These are phyloP conservation scores for Setaria viridis DNA, from an alignment of 202 grass and related monocot genomes.

Conservation along the genomic window DNA sequence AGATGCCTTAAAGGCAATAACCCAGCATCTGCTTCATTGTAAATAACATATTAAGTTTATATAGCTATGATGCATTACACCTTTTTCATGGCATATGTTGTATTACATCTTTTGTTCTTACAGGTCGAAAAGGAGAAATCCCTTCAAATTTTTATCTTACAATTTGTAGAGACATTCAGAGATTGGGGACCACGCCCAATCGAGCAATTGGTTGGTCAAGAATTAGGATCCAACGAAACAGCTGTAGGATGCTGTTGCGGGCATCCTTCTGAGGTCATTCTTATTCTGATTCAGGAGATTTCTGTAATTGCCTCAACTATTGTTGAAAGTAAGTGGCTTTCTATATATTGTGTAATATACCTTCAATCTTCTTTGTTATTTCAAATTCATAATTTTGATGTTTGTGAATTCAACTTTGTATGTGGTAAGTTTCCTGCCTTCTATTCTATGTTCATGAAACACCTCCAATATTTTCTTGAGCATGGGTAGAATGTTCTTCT, in stretches of 20 bases:
- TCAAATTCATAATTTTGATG: slow-evolving; percentile 1
- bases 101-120: slow-evolving; percentile 50
- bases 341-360: slow-evolving; percentile 13
- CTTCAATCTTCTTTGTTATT: neutral
- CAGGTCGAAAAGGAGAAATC: slow-evolving; percentile 88
- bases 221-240: slow-evolving; percentile 65
- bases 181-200: slow-evolving; percentile 69
- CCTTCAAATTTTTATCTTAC: slow-evolving; percentile 72
- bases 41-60: neutral
- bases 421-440: neutral
- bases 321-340: slow-evolving; percentile 69
- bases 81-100: neutral
- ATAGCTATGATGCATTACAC: neutral
- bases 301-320: slow-evolving; percentile 71
- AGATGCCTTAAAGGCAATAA: neutral
- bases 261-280: slow-evolving; percentile 87
- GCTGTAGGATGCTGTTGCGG: slow-evolving; percentile 76
- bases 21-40: neutral
- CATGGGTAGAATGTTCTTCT: neutral
- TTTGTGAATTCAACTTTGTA: slow-evolving; percentile 30
- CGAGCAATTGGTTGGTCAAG: slow-evolving; percentile 48
- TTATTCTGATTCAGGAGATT: slow-evolving; percentile 91
- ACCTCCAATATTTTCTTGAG: slow-evolving; percentile 3
- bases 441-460: slow-evolving; percentile 11
- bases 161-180: slow-evolving; percentile 85